Base-by-base conservation (phyloP, 176 grass and related monocot species). In the Elymus sibiricus region DNA sequence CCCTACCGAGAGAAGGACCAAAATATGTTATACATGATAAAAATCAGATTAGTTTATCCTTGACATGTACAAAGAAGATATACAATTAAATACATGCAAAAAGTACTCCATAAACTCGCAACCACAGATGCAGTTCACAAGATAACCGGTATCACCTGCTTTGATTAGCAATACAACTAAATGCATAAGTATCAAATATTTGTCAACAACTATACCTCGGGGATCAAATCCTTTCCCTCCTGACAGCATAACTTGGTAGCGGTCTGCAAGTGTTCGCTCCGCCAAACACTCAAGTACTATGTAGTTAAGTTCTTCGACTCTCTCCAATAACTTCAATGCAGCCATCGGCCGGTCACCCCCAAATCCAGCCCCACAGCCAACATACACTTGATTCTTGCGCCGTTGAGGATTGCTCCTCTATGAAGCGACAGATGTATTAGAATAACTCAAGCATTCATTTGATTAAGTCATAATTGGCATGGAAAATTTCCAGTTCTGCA, bases 301-400 rank as follows among this genome's bases (percentile, higher is more conserved):
- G 73, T 98, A 98, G 59, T 98, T 91, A 77, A 98, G 85, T 86
- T 98, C 90, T 59, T 88, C 61, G 29, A 98, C 91, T 78, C 63
- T 82, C 86, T 92, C 21, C 63, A 98, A 87, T 53, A 95, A 83
- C 61, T 94, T 98, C 32, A 92, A 85, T 84, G 96, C 93, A 31
- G 90, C 93, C 79, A 80, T 72, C 17, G 84, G 84, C 76, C 96
- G 86, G 70, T 98, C 93, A 63, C 96, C 96, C 7, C 88, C 91
- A 91, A 98, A 98, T 25, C 96, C 96, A 58, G 96, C 96, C 37
- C 96, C 96, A 69, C 96, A 98, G 49, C 90, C 96, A 76, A 98
- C 84, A 77, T 77, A 83, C 69, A 98, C 90, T 80, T 84, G 92
- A 76, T 94, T 83, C 87, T 93, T 95, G 66, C 49, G 47, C 46